phyloP scores from a whole-genome alignment of 306 rosid species.

The Phaseolus lunatus region DNA sequence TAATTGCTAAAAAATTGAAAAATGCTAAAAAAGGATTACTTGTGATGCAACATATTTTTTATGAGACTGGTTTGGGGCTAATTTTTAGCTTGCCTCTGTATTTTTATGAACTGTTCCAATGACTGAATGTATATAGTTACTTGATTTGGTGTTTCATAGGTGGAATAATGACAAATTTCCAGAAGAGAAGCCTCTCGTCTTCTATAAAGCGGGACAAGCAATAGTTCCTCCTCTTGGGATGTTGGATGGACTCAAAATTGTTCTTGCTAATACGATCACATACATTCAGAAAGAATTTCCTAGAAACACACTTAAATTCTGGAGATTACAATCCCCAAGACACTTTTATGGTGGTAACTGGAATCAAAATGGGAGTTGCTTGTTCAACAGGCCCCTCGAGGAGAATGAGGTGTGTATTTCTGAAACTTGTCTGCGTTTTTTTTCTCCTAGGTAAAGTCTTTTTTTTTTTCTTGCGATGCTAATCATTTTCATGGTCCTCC shows the following conservation, averaged over 20 bases:
- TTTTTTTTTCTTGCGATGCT: background rate
- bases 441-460: background rate
- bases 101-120: background rate
- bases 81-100: slow-evolving; percentile 18
- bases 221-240: slow-evolving; percentile 69
- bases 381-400: slow-evolving; percentile 77
- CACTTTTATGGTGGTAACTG: slow-evolving; percentile 92
- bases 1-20: background rate
- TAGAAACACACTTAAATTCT: slow-evolving; percentile 68
- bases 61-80: slow-evolving; percentile 32
- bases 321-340: slow-evolving; percentile 91
- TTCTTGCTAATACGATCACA: slow-evolving; percentile 63
- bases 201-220: slow-evolving; percentile 70
- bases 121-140: background rate
- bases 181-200: slow-evolving; percentile 80
- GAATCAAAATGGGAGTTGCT: slow-evolving; percentile 95
- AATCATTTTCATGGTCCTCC: background rate
- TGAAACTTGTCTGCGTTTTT: slow-evolving; percentile 28
- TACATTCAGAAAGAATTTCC: slow-evolving; percentile 70
- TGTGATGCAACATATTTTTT: slow-evolving; percentile 17
- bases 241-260: slow-evolving; percentile 78
- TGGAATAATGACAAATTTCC: slow-evolving; percentile 89
- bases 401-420: slow-evolving; percentile 68
- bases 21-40: background rate
- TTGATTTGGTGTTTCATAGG: slow-evolving; percentile 60